A percentile compares a stretch with the other conserved stretches of the same genome.
phyloP scores from a whole-genome alignment of 495 filamentous ascomycete species.

The Tuber aestivum region DNA sequence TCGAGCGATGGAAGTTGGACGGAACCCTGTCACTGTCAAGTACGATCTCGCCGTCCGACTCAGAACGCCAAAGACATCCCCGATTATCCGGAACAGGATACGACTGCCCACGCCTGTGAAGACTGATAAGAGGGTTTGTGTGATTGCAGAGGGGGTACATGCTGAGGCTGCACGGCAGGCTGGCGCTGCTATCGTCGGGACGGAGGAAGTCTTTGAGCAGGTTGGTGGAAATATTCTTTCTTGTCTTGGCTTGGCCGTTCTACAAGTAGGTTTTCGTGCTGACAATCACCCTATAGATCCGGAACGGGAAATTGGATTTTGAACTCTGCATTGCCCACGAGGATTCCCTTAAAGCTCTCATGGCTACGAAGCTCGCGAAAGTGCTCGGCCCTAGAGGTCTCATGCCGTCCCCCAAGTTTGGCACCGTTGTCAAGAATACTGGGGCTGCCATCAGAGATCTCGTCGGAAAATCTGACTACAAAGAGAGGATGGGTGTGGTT shows the following conservation, averaged over 20 bases:
- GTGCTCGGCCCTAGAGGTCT: slow-evolving; percentile 81
- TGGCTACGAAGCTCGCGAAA: slow-evolving; percentile 56
- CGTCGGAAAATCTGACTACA: slow-evolving; percentile 76
- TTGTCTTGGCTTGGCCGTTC: neutral
- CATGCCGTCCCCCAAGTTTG: slow-evolving; percentile 84
- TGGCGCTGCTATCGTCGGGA: slow-evolving; percentile 75
- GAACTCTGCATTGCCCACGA: slow-evolving; percentile 82
- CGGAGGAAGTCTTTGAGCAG: slow-evolving; percentile 71
- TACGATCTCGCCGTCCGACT: slow-evolving; percentile 83
- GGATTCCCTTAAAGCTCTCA: slow-evolving; percentile 57
- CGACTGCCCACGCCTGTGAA: slow-evolving; percentile 76
- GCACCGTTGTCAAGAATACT: slow-evolving; percentile 79
- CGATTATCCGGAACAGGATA: slow-evolving; percentile 78
- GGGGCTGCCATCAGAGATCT: slow-evolving; percentile 63
- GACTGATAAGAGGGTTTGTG: slow-evolving; percentile 41
- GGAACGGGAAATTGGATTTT: slow-evolving; percentile 60
- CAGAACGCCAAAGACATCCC: slow-evolving; percentile 71
- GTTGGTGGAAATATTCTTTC: slow-evolving; percentile 18
- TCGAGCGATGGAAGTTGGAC: slow-evolving; percentile 85
- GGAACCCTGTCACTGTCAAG: slow-evolving; percentile 62
- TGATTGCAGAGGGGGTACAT: slow-evolving; percentile 39
- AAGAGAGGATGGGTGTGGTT: slow-evolving; percentile 77
- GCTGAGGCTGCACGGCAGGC: slow-evolving; percentile 58
- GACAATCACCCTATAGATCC: slow-evolving; percentile 25
- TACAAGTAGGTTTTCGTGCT: slow-evolving; percentile 15